Evolutionary conservation across 2,329 filamentous ascomycete species (phyloP).

Genomic region (Capronia coronata): DNA sequence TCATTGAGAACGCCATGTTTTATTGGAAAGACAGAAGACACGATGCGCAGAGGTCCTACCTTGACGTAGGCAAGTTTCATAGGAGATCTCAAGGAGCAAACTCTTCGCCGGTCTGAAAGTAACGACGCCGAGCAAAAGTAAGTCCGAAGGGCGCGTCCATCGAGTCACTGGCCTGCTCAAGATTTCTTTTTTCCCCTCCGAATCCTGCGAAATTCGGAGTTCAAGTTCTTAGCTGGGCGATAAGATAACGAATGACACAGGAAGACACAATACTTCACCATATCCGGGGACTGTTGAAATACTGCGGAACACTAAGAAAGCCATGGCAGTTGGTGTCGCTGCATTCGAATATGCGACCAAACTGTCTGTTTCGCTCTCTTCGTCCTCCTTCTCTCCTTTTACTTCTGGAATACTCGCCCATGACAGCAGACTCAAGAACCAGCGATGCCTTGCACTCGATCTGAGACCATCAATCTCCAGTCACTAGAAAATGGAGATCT

Average conservation of each 20-base stretch:
- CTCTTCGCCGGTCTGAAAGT: neutral
- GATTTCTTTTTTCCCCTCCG: slow-evolving; percentile 1
- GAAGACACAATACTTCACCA: neutral
- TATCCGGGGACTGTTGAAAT: neutral
- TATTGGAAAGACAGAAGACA: slow-evolving; percentile 26
- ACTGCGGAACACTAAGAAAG: no score
- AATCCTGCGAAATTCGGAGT: neutral
- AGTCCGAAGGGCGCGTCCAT: neutral
- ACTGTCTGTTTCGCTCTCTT: no score
- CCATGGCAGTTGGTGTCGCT: no score
- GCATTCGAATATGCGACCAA: no score
- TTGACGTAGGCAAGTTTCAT: neutral
- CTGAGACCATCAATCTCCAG: slow-evolving; percentile 10
- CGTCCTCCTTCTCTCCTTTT: neutral
- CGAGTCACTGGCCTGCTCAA: neutral
- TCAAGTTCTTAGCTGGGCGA: neutral
- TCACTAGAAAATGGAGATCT: neutral
- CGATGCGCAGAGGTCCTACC: neutral
- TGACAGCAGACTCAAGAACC: neutral
- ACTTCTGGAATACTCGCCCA: neutral
- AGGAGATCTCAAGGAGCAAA: neutral
- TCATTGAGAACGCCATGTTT: slow-evolving; percentile 14
- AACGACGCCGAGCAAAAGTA: neutral
- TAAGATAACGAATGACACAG: neutral
- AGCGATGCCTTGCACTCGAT: slow-evolving; percentile 3